phyloP scores from a whole-genome alignment of 805 yeast species.

The Sugiyamaella valdiviana region DNA sequence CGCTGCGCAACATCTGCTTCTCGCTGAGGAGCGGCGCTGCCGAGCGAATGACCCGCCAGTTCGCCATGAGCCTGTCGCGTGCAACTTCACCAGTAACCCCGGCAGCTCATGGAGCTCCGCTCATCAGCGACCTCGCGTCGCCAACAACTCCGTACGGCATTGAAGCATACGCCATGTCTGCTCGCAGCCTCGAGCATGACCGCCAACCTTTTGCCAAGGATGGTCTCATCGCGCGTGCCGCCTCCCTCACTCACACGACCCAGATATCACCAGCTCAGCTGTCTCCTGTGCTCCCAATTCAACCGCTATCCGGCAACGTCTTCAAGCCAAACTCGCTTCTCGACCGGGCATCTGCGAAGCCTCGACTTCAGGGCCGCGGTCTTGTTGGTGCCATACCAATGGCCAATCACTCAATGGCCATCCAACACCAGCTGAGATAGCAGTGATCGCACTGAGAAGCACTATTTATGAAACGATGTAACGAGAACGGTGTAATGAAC shows the following conservation, averaged over 20 bases:
- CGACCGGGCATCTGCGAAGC: conserved; percentile 4
- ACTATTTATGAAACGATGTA: too few species aligned
- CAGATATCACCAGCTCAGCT: background rate
- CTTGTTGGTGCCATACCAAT: background rate
- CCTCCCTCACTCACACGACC: too few species aligned
- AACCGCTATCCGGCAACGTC: background rate
- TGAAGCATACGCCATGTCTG: background rate
- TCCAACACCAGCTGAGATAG: conserved; percentile 1
- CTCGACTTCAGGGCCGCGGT: background rate
- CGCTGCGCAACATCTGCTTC: conserved; percentile 26
- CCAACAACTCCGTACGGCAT: background rate
- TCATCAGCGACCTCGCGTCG: background rate
- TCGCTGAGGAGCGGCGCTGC: conserved; percentile 23
- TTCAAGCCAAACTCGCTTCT: conserved; percentile 14
- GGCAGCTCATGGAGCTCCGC: background rate
- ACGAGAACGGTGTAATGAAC: too few species aligned
- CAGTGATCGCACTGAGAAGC: too few species aligned
- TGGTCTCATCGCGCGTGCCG: background rate
- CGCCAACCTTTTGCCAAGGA: background rate
- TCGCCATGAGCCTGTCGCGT: background rate
- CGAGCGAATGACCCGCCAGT: background rate
- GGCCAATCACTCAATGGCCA: conserved; percentile 8
- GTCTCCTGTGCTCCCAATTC: background rate
- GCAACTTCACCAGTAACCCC: background rate
- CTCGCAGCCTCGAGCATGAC: background rate